Evolutionary conservation across 495 filamentous ascomycete genomes (phyloP).

Genomic region (Tuber calosporum): DNA sequence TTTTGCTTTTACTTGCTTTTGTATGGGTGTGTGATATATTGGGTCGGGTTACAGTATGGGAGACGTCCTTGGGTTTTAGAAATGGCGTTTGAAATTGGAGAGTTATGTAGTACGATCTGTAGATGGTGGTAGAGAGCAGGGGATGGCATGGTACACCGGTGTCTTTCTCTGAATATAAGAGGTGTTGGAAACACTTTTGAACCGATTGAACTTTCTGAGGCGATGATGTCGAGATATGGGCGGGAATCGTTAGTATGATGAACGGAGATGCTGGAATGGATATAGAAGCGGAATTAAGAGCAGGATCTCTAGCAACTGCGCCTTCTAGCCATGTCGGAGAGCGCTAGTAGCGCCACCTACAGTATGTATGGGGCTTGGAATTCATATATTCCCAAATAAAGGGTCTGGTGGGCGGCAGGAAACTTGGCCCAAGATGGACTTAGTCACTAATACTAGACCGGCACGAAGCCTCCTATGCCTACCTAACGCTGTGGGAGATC

Average conservation of each 20-base stretch:
- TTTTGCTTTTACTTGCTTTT: not conserved
- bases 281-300: not conserved
- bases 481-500: constrained; percentile 49
- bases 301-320: not conserved
- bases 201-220: not conserved
- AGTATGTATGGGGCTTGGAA: not conserved
- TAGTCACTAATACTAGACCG: too few species aligned
- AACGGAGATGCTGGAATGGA: not conserved
- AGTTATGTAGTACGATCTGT: not conserved
- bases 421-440: not conserved
- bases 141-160: not conserved
- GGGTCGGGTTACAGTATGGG: not conserved
- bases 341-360: not conserved
- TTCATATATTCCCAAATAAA: not conserved
- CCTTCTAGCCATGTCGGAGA: not conserved
- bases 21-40: not conserved
- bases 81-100: not conserved
- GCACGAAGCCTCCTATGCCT: not conserved
- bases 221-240: not conserved
- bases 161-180: not conserved
- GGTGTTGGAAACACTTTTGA: not conserved
- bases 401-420: not conserved
- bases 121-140: not conserved
- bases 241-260: not conserved
- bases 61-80: not conserved